phyloP scores from a whole-genome alignment of 1,284 basidiomycete genomes.

The Cutaneotrichosporon sp. region DNA sequence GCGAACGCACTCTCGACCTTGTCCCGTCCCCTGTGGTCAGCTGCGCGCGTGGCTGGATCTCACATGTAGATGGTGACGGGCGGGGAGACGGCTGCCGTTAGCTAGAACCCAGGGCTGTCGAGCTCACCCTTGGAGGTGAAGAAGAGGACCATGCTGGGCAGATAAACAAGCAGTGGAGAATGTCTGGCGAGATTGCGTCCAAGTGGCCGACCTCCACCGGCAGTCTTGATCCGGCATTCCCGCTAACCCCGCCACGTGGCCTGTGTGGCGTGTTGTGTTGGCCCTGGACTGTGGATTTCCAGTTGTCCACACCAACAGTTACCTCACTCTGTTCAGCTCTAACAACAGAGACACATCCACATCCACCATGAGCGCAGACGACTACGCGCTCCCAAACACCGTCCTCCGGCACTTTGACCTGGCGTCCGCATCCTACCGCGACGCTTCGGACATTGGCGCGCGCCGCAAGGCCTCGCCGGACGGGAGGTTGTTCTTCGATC shows the following conservation, averaged over 20 bases:
- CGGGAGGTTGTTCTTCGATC: slow-evolving; percentile 42
- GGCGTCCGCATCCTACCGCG: slow-evolving; percentile 34
- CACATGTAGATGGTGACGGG: slow-evolving; percentile 77
- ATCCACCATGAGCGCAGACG: slow-evolving; percentile 27
- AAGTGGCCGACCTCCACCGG: slow-evolving; percentile 2
- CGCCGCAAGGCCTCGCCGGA: slow-evolving; percentile 29
- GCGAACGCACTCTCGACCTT: slow-evolving; percentile 83
- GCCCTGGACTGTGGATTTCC: not conserved
- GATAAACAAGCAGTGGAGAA: too few relatives aligned
- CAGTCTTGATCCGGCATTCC: not conserved
- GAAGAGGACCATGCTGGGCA: slow-evolving; percentile 65
- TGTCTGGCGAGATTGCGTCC: not conserved
- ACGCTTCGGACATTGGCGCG: slow-evolving; percentile 14
- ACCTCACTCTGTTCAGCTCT: not conserved
- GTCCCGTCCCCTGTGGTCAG: slow-evolving; percentile 72
- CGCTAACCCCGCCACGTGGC: slow-evolving; percentile 1
- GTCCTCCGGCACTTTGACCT: slow-evolving; percentile 46
- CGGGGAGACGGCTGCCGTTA: slow-evolving; percentile 58
- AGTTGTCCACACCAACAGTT: not conserved
- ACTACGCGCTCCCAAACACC: slow-evolving; percentile 35
- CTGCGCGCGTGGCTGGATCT: slow-evolving; percentile 10
- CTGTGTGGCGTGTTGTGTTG: not conserved
- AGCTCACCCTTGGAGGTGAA: slow-evolving; percentile 59
- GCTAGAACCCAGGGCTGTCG: slow-evolving; percentile 32
- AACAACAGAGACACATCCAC: not conserved